Base-by-base conservation (phyloP, 2,329 filamentous ascomycete genomes). In the Furcasterigmium furcatum region DNA sequence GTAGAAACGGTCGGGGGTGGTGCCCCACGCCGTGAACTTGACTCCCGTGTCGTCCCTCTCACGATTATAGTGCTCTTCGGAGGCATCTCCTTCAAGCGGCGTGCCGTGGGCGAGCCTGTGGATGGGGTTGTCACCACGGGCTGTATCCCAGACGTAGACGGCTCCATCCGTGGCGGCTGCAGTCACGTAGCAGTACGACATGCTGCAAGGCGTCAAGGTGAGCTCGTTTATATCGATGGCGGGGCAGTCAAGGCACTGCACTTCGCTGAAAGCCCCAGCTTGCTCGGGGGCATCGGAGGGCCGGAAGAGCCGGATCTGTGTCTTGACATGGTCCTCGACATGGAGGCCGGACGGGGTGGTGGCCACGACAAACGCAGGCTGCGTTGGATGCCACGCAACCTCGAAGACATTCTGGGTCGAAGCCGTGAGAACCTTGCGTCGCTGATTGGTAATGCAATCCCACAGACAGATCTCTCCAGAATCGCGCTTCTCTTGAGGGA, bases 141-240 rank as follows among this genome's bases (percentile, higher is more conserved):
- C 70, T 2, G 80, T 80, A 49, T 85, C 82, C 79, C 80, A 85
- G 2, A 85, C 70, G 48, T 85, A 85, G 0, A 78, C 76, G 9
- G 72, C 76, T 14, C 80, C 79, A 50, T 85, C 74, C 0, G 82
- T 85, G 50, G 79, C 84, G 4, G 75, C 77, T 0, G 80, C 82
- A 2, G 81, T 80, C 14, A 84, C 61, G 48, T 82, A 85, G 19
- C 71, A 70, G 48, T 72, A 72, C 0, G 56, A 39, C 1, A 54
- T 43, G 44, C 76, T 77, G 50, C 80, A 84, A 1, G 80, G 76
- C 68, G 74, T 72, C 29, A 84, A 70, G 0, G 76, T 75, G 2
- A 85, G 61, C 58, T 84, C 80, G 54, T 85, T 85, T 55, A 85
- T 80, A 49, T 85, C 82, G 1, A 71, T 59, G 0, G 80, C 80